A percentile compares a stretch with the other conserved stretches of the same genome.
These are phyloP conservation scores for Lotus japonicus DNA, from an alignment of 306 rosid species.

Conservation along the genomic window DNA sequence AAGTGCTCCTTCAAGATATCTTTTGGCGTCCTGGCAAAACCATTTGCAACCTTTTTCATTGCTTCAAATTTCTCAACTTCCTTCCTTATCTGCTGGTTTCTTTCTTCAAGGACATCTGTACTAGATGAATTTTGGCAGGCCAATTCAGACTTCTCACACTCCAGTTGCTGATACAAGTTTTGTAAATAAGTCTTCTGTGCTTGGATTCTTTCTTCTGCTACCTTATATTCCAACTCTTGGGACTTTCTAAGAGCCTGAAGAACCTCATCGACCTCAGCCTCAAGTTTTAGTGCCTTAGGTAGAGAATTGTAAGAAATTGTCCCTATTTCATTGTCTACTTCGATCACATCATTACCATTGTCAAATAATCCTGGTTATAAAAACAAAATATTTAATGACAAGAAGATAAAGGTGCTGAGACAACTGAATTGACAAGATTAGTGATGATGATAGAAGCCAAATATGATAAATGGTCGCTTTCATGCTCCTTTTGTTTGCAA, in stretches of 20 bases:
- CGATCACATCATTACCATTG: constrained; percentile 26
- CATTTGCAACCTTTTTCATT: constrained; percentile 55
- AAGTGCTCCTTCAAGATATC: constrained; percentile 46
- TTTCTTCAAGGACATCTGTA: constrained; percentile 36
- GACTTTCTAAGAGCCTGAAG: constrained; percentile 51
- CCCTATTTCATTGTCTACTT: constrained; percentile 11
- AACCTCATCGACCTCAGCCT: constrained; percentile 46
- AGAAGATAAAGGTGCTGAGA: background rate
- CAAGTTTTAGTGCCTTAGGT: constrained; percentile 33
- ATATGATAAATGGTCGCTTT: background rate
- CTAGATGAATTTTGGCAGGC: constrained; percentile 30
- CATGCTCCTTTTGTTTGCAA: too few species aligned
- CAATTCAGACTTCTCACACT: constrained; percentile 42
- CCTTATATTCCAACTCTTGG: constrained; percentile 53
- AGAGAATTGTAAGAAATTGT: constrained; percentile 25
- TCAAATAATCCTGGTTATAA: constrained; percentile 31
- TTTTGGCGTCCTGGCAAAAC: constrained; percentile 51
- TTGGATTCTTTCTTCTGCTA: constrained; percentile 55
- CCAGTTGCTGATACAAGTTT: constrained; percentile 54
- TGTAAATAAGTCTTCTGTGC: constrained; percentile 48
- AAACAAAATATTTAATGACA: constrained; percentile 8
- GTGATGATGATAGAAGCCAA: background rate
- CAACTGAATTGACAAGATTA: background rate
- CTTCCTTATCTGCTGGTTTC: constrained; percentile 52
- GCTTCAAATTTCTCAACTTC: constrained; percentile 44